Evolutionary conservation across 2,329 filamentous ascomycete genomes (phyloP).

Genomic region (Fusarium sp.): DNA sequence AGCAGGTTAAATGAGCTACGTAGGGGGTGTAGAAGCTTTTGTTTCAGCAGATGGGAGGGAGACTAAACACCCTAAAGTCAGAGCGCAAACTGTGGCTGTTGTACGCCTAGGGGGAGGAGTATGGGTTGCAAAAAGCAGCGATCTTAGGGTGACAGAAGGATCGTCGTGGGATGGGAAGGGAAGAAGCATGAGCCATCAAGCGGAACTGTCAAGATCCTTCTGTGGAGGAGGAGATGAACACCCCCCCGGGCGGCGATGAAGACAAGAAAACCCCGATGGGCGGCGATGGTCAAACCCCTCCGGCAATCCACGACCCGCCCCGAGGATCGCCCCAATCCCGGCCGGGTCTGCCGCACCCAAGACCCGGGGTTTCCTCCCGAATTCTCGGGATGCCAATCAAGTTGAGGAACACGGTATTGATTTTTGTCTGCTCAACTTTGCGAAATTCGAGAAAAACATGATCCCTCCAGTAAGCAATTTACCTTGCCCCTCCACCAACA

Average conservation of each 20-base stretch:
- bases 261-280: neutral
- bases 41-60: conserved; percentile 16
- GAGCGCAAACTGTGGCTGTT: conserved; percentile 4
- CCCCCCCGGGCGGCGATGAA: neutral
- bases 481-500: neutral
- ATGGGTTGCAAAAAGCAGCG: neutral
- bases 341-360: neutral
- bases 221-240: neutral
- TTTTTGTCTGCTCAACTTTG: neutral
- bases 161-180: neutral
- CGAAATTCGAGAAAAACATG: neutral
- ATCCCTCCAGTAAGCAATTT: neutral
- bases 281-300: neutral
- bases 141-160: neutral
- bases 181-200: neutral
- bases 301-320: neutral
- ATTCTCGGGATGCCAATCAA: conserved; percentile 2
- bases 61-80: neutral
- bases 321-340: conserved; percentile 3
- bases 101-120: neutral
- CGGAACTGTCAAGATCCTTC: conserved; percentile 2
- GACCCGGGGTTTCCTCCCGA: neutral
- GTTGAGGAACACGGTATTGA: neutral
- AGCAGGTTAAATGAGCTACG: conserved; percentile 19
- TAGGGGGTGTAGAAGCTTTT: conserved; percentile 19